phyloP scores from a whole-genome alignment of 2,329 filamentous ascomycete species.

The Fusarium succisae region DNA sequence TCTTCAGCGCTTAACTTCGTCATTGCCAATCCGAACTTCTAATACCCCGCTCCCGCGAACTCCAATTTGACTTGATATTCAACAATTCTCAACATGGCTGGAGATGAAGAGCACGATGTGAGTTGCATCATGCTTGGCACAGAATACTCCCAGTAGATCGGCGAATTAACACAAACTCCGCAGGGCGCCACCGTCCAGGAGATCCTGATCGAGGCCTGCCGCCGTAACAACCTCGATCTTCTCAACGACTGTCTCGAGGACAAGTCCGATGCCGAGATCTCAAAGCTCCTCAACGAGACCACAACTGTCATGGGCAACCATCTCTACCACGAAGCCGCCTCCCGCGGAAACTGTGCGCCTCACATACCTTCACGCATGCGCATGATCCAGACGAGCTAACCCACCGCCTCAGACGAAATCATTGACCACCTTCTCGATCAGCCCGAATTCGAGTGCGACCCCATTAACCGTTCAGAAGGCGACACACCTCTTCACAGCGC shows the following conservation, averaged over 20 bases:
- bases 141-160: not conserved
- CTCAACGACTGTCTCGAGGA: conserved; percentile 76
- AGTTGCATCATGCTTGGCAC: not conserved
- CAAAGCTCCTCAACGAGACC: conserved; percentile 84
- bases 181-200: conserved; percentile 85
- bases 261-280: conserved; percentile 71
- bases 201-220: conserved; percentile 90
- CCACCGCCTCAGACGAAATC: conserved; percentile 69
- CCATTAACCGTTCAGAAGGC: conserved; percentile 72
- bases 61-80: not conserved
- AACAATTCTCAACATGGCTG: conserved; percentile 30
- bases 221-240: conserved; percentile 89
- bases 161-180: not conserved
- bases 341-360: conserved; percentile 83
- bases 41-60: conserved; percentile 32
- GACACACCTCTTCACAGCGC: conserved; percentile 85
- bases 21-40: conserved; percentile 2
- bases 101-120: conserved; percentile 52
- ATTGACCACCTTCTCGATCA: conserved; percentile 86
- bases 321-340: conserved; percentile 88
- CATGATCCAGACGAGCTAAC: conserved; percentile 23
- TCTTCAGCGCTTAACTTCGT: not conserved
- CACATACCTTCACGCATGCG: not conserved
- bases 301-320: conserved; percentile 88
- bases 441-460: conserved; percentile 86